A percentile compares a stretch with the other conserved stretches of the same genome.
Conservation (phyloP, 2,329 filamentous ascomycete species). For the Colletotrichum sp. region DNA sequence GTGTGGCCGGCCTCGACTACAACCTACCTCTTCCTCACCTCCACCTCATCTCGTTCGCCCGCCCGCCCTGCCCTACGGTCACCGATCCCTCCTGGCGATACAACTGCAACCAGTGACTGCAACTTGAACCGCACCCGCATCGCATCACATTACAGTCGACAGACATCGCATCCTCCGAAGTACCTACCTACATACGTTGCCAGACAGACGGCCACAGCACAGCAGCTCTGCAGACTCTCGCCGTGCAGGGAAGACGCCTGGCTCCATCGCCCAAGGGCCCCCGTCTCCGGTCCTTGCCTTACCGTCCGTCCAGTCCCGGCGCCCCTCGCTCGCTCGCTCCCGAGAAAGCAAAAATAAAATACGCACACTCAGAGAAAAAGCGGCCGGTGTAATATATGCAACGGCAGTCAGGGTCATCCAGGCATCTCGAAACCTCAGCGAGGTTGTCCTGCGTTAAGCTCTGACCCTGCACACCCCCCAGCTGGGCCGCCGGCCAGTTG, state of each 20-base stretch:
- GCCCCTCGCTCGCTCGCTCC: slow-evolving; percentile 4
- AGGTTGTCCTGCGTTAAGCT: slow-evolving; percentile 33
- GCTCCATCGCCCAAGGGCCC: background rate
- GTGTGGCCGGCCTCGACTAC: background rate
- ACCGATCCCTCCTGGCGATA: background rate
- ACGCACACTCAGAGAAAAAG: background rate
- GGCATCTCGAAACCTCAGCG: slow-evolving; percentile 38
- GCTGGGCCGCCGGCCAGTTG: slow-evolving; percentile 27
- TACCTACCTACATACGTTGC: background rate
- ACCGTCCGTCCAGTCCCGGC: background rate
- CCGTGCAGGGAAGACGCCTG: background rate
- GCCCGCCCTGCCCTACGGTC: background rate
- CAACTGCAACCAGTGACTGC: background rate
- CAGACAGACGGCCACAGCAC: background rate
- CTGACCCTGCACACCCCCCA: slow-evolving; percentile 33
- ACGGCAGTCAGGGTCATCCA: slow-evolving; percentile 52
- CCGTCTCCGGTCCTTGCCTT: background rate
- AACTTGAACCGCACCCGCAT: background rate
- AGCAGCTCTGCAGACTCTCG: background rate
- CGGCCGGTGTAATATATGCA: slow-evolving; percentile 40
- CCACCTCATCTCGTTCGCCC: background rate
- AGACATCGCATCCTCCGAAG: background rate
- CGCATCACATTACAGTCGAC: background rate
- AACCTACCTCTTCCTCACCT: background rate
- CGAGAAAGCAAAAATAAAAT: slow-evolving; percentile 5